A percentile compares a stretch with the other conserved stretches of the same genome.
phyloP scores from a whole-genome alignment of 345 rosid species.

The Lagerstroemia speciosa region DNA sequence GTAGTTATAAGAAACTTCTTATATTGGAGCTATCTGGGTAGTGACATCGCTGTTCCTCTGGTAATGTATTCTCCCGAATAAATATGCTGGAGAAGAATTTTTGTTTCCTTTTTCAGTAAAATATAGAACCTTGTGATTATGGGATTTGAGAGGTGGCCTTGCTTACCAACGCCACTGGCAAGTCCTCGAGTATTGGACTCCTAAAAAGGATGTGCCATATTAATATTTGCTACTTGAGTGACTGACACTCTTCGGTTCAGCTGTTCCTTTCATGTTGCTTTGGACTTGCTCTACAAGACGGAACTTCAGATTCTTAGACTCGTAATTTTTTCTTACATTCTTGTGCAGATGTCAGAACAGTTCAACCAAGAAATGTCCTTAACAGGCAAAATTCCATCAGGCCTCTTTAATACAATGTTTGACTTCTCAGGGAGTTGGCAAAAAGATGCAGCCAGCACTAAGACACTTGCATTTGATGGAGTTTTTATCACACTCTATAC shows the following conservation, averaged over 20 bases:
- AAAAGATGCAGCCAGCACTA: conserved; percentile 88
- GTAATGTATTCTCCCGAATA: background rate
- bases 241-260: background rate
- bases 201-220: background rate
- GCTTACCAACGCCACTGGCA: background rate
- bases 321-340: conserved; percentile 3
- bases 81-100: background rate
- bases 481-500: conserved; percentile 73
- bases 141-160: background rate
- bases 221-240: background rate
- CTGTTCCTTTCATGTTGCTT: background rate
- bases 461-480: conserved; percentile 88
- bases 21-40: background rate
- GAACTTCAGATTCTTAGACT: background rate
- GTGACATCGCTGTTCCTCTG: background rate
- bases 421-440: conserved; percentile 90
- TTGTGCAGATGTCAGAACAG: conserved; percentile 85
- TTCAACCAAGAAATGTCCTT: conserved; percentile 82
- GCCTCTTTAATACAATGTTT: conserved; percentile 83
- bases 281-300: background rate
- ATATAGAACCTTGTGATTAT: background rate
- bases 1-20: background rate
- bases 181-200: background rate
- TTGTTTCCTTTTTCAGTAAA: background rate
- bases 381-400: conserved; percentile 90